These are phyloP conservation scores for Taphrina populina DNA, from an alignment of 1,139 yeast species.

Conservation along the genomic window DNA sequence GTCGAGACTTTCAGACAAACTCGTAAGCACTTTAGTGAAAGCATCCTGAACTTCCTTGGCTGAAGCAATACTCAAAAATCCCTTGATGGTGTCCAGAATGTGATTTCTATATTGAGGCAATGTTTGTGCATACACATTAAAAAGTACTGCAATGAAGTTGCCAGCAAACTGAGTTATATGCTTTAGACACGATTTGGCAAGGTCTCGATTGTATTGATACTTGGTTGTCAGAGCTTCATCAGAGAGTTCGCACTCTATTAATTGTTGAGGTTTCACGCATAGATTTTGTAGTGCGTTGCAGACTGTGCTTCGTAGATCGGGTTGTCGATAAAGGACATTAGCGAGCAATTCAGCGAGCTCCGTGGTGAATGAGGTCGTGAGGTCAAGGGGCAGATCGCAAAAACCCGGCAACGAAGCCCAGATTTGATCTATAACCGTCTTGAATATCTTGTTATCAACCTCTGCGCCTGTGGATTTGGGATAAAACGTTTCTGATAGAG, in stretches of 20 bases:
- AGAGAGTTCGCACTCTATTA: constrained; percentile 47
- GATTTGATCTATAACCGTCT: constrained; percentile 54
- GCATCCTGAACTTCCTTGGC: constrained; percentile 66
- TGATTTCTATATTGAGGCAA: constrained; percentile 78
- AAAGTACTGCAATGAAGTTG: constrained; percentile 78
- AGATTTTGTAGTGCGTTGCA: constrained; percentile 77
- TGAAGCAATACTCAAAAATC: constrained; percentile 70
- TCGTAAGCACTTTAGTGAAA: constrained; percentile 79
- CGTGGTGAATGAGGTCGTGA: constrained; percentile 62
- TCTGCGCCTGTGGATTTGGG: constrained; percentile 46
- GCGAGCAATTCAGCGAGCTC: constrained; percentile 75
- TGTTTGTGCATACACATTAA: constrained; percentile 87
- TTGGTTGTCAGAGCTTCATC: constrained; percentile 60
- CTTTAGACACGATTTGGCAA: constrained; percentile 59
- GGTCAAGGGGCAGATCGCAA: constrained; percentile 81
- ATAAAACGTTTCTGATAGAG: constrained; percentile 62
- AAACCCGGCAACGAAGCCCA: constrained; percentile 91
- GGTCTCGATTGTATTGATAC: constrained; percentile 59
- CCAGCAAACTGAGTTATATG: constrained; percentile 62
- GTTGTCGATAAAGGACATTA: constrained; percentile 69
- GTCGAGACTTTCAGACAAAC: constrained; percentile 73
- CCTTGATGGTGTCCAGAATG: constrained; percentile 80
- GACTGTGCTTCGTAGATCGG: constrained; percentile 70
- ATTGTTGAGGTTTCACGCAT: constrained; percentile 72
- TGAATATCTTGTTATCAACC: constrained; percentile 47